Conservation (phyloP, 2,329 filamentous ascomycete species). For the Aspergillus udagawae region DNA sequence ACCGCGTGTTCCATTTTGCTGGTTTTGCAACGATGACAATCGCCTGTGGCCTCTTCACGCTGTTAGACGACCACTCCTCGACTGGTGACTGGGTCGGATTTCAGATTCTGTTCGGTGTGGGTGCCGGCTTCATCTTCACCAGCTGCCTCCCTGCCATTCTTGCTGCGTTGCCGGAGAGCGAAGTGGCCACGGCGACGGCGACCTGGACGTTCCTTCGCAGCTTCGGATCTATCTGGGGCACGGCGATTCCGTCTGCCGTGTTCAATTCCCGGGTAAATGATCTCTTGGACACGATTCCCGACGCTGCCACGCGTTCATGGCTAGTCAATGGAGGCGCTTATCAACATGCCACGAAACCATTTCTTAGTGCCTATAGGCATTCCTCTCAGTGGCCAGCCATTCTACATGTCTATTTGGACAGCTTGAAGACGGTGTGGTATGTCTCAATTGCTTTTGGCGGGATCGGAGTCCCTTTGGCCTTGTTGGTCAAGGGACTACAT, state of each 20-base stretch:
- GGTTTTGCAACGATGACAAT: conserved; percentile 26
- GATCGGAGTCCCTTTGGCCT: conserved; percentile 30
- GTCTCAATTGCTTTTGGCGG: conserved; percentile 31
- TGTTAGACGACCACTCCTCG: conserved; percentile 20
- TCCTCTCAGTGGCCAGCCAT: conserved; percentile 14
- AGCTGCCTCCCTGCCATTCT: conserved; percentile 26
- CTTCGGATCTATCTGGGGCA: conserved; percentile 31
- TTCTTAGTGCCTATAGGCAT: neutral
- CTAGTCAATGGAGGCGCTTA: conserved; percentile 22
- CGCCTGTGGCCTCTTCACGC: conserved; percentile 24
- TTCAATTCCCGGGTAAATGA: conserved; percentile 26
- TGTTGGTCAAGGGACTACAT: conserved; percentile 11
- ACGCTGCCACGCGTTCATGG: conserved; percentile 4
- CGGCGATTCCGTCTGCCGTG: conserved; percentile 25
- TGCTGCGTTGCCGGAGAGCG: conserved; percentile 24
- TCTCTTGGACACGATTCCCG: conserved; percentile 11
- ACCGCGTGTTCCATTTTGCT: conserved; percentile 25
- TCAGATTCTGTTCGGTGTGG: conserved; percentile 24
- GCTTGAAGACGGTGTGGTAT: conserved; percentile 37
- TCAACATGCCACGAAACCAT: conserved; percentile 10
- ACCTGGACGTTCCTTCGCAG: conserved; percentile 28
- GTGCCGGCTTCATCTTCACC: conserved; percentile 25
- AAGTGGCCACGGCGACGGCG: conserved; percentile 23
- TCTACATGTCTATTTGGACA: conserved; percentile 28
- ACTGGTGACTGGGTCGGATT: conserved; percentile 26